These are phyloP conservation scores for Urochloa ruziziensis DNA, from an alignment of 176 grass and related monocot genomes.

Conservation along the genomic window DNA sequence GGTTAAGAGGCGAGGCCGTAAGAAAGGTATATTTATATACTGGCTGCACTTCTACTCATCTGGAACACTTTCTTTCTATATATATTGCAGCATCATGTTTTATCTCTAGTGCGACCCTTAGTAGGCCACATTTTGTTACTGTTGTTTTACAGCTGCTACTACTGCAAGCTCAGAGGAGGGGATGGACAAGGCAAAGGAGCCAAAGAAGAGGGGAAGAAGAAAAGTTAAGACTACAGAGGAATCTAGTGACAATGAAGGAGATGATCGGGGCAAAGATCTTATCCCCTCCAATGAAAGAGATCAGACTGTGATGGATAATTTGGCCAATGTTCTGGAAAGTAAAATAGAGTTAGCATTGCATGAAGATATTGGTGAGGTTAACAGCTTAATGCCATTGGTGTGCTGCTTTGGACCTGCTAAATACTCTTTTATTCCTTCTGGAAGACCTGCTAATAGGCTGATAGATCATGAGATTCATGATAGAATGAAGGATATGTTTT, in stretches of 20 bases:
- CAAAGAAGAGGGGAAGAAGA: constrained; percentile 59
- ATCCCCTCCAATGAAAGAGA: background rate
- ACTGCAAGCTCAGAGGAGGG: constrained; percentile 34
- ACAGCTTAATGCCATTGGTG: constrained; percentile 58
- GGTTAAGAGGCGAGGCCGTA: constrained; percentile 40
- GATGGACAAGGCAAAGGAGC: constrained; percentile 39
- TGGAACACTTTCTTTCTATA: background rate
- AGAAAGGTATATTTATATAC: constrained; percentile 55
- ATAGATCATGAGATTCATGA: constrained; percentile 78
- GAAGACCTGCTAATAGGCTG: constrained; percentile 65
- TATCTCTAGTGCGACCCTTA: background rate
- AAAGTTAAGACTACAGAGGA: constrained; percentile 37
- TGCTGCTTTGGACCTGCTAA: constrained; percentile 85
- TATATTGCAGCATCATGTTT: background rate
- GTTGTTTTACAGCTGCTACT: constrained; percentile 31
- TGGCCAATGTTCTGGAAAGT: constrained; percentile 17
- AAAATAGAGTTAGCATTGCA: constrained; percentile 40
- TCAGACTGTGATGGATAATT: background rate
- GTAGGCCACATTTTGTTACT: background rate
- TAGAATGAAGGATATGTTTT: constrained; percentile 66
- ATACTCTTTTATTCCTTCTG: constrained; percentile 76
- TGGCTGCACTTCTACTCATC: background rate
- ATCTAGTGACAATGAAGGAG: constrained; percentile 3
- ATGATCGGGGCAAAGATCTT: constrained; percentile 18
- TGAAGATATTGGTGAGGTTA: constrained; percentile 45